phyloP scores from a whole-genome alignment of 179 eudicot genomes.

The Spergularia azorica region DNA sequence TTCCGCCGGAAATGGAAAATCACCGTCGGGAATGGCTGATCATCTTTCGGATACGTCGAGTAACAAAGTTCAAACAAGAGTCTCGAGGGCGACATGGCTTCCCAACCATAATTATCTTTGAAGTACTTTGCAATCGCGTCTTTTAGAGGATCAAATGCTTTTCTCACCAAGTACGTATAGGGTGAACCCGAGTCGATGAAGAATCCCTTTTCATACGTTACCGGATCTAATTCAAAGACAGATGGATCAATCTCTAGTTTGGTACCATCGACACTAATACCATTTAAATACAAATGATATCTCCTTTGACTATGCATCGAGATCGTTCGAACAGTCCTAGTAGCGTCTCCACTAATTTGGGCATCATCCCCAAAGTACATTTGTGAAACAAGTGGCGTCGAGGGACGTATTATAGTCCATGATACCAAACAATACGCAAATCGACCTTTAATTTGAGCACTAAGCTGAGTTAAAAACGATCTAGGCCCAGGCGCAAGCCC shows the following conservation, averaged over 20 bases:
- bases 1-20: neutral
- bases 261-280: constrained; percentile 17
- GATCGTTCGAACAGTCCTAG: constrained; percentile 2
- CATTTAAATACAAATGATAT: constrained; percentile 22
- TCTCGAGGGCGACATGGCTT: neutral
- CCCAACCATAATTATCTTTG: neutral
- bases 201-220: neutral
- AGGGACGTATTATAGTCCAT: neutral
- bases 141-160: neutral
- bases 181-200: constrained; percentile 19
- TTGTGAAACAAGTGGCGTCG: neutral
- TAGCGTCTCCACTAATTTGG: constrained; percentile 11
- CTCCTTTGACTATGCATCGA: neutral
- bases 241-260: constrained; percentile 11
- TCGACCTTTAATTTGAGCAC: constrained; percentile 8
- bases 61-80: neutral
- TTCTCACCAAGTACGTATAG: neutral
- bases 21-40: neutral
- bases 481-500: constrained; percentile 19
- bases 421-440: constrained; percentile 21
- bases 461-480: constrained; percentile 24
- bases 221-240: neutral
- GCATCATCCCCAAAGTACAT: constrained; percentile 26
- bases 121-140: neutral
- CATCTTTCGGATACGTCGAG: neutral